Evolutionary conservation across 1,284 basidiomycete species (phyloP), one percentile per base, ranked within the genome.

Genomic region (Neolentinus lepideus): DNA sequence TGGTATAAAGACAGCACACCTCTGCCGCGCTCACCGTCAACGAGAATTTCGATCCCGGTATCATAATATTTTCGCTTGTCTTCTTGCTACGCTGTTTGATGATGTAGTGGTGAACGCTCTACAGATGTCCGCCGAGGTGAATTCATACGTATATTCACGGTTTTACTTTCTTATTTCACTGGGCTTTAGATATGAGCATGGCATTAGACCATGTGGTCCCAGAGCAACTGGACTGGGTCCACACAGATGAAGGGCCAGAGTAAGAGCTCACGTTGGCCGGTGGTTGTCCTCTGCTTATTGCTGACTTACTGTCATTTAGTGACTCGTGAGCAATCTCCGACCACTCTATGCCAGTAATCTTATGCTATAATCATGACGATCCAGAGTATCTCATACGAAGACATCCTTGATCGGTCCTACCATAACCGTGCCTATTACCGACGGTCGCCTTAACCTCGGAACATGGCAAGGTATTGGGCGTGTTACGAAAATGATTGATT

Each of bases 231-330:
- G 75, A 84, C 19, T 97, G 94, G 94, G 73, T 77, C 52, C 94
- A 97, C 70, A 92, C 86, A 2, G 92, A 93, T 66, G 93, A 96
- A 74, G 93, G 92, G 26, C 89, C 86, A 35, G 92, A 94, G 92
- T 93, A 67, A 70, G 38, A 43, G 83, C 48, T 31, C 10, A 45
- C 52, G 31, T 19, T 46, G 25, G 43, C 33, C 6, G 1, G 11
- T 29, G n/a, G 43, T 16, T 36, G 27, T 24, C 33, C 47, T 35
- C 27, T 25, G 35, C 38, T 54, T 25, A 56, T 33, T 54, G 36
- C 52, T 54, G 38, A 52, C 51, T 53, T 27, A 35, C 31, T 16
- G 14, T 45, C 12, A 19, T 19, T 11, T 21, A 54, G 86, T 68
- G 88, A 90, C 68, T 91, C 89, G 87, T 90, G 70, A 74, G 63